Evolutionary conservation across 148 eudicot species (phyloP).

Genomic region (Polygonum aviculare): DNA sequence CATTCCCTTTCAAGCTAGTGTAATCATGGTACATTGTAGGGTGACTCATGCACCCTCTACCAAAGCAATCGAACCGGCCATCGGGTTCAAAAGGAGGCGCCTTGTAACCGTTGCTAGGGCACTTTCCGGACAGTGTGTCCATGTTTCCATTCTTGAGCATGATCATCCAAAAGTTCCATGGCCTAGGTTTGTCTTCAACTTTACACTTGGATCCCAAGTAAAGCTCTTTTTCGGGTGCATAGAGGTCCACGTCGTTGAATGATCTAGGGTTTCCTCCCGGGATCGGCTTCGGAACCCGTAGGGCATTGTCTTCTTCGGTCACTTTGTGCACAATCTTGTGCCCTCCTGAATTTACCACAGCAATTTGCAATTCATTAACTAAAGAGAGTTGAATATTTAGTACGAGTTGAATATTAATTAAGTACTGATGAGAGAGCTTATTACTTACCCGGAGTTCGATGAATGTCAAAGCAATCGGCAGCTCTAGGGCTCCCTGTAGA

Average conservation of each 20-base stretch:
- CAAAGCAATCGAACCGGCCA: slow-evolving; percentile 28
- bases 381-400: too few relatives aligned
- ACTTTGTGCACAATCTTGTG: slow-evolving; percentile 22
- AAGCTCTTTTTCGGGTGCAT: slow-evolving; percentile 33
- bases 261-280: slow-evolving; percentile 15
- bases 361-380: not conserved
- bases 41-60: slow-evolving; percentile 39
- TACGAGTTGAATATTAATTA: too few relatives aligned
- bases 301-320: slow-evolving; percentile 30
- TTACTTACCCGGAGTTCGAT: not conserved
- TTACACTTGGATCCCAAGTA: slow-evolving; percentile 34
- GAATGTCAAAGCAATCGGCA: slow-evolving; percentile 29
- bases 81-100: slow-evolving; percentile 18
- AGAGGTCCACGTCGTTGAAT: slow-evolving; percentile 21
- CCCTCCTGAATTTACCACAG: not conserved
- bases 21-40: slow-evolving; percentile 33
- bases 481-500: slow-evolving; percentile 29
- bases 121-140: slow-evolving; percentile 29
- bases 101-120: not conserved
- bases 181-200: slow-evolving; percentile 31
- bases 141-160: slow-evolving; percentile 48
- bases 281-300: slow-evolving; percentile 28
- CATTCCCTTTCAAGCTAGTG: slow-evolving; percentile 19
- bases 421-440: not conserved
- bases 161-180: slow-evolving; percentile 61